Evolutionary conservation across 1,284 basidiomycete species (phyloP).

Genomic region (Fomitopsis betulina): DNA sequence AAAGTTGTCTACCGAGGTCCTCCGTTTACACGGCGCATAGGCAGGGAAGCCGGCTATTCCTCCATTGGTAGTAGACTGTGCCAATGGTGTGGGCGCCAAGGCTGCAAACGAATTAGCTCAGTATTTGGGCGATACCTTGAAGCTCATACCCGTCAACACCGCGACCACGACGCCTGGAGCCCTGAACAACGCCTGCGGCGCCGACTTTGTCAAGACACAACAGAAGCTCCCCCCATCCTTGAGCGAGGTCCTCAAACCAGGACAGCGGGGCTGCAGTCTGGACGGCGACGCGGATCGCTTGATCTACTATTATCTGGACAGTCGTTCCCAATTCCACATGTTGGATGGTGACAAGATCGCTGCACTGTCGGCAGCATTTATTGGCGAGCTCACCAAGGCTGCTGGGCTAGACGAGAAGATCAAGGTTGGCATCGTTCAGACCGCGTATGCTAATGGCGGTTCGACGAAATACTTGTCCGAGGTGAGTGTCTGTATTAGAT

Average conservation of each 20-base stretch:
- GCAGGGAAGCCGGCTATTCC: constrained; percentile 54
- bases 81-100: constrained; percentile 92
- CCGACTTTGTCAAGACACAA: constrained; percentile 95
- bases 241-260: constrained; percentile 50
- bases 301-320: constrained; percentile 91
- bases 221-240: constrained; percentile 82
- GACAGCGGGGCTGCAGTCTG: constrained; percentile 85
- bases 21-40: constrained; percentile 29
- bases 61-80: constrained; percentile 87
- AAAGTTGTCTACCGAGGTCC: constrained; percentile 3
- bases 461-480: constrained; percentile 90
- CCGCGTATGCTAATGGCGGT: constrained; percentile 97
- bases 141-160: constrained; percentile 65
- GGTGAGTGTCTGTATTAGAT: constrained; percentile 39
- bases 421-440: constrained; percentile 94
- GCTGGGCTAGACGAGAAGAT: constrained; percentile 72
- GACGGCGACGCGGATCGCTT: constrained; percentile 98
- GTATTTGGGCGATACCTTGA: constrained; percentile 51
- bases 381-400: constrained; percentile 85
- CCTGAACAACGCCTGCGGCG: constrained; percentile 88
- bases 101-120: constrained; percentile 58
- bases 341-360: constrained; percentile 99
- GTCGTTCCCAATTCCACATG: constrained; percentile 78
- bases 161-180: constrained; percentile 63
- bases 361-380: constrained; percentile 88